These are phyloP conservation scores for Pelargonium nanum DNA, from an alignment of 345 rosid species.

Conservation along the genomic window DNA sequence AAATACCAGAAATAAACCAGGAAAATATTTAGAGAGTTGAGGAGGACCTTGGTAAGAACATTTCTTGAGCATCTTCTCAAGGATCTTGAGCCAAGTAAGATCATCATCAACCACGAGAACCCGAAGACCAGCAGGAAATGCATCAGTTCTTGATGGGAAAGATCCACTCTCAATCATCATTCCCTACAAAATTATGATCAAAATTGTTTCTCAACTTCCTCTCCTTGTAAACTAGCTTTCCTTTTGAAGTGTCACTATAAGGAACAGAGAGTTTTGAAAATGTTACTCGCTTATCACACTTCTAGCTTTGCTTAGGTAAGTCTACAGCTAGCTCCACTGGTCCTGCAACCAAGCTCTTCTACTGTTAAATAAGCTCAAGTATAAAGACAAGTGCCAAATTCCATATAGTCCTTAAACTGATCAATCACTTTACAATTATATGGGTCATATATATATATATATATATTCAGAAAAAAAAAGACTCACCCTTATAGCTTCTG, in stretches of 20 bases:
- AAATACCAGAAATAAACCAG: background rate
- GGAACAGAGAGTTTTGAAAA: background rate
- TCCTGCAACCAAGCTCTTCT: too few relatives aligned
- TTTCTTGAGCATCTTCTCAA: slow-evolving; percentile 96
- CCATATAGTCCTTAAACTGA: too few relatives aligned
- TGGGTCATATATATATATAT: too few relatives aligned
- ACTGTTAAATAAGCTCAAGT: too few relatives aligned
- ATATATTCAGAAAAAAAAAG: too few relatives aligned
- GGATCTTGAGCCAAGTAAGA: slow-evolving; percentile 92
- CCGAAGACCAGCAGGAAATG: slow-evolving; percentile 75
- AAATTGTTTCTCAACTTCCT: background rate
- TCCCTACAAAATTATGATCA: background rate
- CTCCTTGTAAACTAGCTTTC: background rate
- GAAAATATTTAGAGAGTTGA: background rate
- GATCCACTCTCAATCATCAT: slow-evolving; percentile 52
- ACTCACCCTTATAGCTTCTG: too few relatives aligned
- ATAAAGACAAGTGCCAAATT: too few relatives aligned
- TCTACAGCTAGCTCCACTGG: too few relatives aligned
- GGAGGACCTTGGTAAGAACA: slow-evolving; percentile 73
- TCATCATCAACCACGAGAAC: slow-evolving; percentile 98
- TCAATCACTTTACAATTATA: too few relatives aligned
- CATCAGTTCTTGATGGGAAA: slow-evolving; percentile 45
- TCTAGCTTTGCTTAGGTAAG: background rate
- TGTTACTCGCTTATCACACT: background rate
- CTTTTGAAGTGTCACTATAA: background rate